Evolutionary conservation across 805 yeast genomes (phyloP).

Genomic region (Wickerhamiella occidentalis): DNA sequence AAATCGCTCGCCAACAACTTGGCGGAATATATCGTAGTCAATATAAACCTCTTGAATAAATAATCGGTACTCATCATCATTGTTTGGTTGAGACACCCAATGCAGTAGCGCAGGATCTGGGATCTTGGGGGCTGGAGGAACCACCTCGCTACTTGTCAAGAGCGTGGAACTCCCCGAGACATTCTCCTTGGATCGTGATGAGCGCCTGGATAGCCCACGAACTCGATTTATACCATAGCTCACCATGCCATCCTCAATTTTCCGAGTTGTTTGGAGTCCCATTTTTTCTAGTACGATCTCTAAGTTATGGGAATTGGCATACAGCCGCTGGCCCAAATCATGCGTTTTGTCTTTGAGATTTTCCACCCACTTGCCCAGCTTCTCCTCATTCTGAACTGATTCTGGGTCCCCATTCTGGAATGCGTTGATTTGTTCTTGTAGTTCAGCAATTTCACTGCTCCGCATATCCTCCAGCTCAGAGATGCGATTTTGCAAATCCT

Average conservation of each 20-base stretch:
- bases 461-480: conserved; percentile 12
- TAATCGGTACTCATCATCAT: conserved; percentile 19
- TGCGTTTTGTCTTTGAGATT: conserved; percentile 30
- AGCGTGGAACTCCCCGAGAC: not conserved
- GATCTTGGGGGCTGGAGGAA: conserved; percentile 1
- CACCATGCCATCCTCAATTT: conserved; percentile 30
- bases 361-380: not conserved
- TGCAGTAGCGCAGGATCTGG: conserved; percentile 25
- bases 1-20: conserved; percentile 57
- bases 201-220: conserved; percentile 39
- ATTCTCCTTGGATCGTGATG: not conserved
- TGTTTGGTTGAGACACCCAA: conserved; percentile 38
- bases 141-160: not conserved
- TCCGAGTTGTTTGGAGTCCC: conserved; percentile 54
- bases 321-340: conserved; percentile 34
- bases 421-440: conserved; percentile 10
- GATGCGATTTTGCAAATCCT: conserved; percentile 13
- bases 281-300: conserved; percentile 58
- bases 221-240: conserved; percentile 44
- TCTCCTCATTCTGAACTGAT: not conserved
- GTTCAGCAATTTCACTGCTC: conserved; percentile 10
- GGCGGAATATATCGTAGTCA: conserved; percentile 31
- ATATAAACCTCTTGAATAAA: conserved; percentile 26
- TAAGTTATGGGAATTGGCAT: conserved; percentile 27
- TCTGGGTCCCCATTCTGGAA: conserved; percentile 22